A percentile compares a stretch with the other conserved stretches of the same genome.
Conservation (phyloP, 768 basidiomycete genomes). For the Sutorius australiensis region DNA sequence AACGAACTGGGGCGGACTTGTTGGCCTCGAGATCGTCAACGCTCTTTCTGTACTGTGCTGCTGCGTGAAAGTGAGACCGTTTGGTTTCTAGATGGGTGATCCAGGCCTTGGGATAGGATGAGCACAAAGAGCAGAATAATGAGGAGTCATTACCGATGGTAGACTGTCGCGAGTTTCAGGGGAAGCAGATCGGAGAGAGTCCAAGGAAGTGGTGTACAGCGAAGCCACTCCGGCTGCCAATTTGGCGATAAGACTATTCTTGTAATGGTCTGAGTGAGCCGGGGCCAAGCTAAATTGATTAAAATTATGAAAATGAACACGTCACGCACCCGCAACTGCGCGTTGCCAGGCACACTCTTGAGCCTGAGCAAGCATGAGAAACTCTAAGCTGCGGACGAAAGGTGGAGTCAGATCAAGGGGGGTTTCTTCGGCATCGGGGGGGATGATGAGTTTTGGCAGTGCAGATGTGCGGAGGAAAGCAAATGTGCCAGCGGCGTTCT, state of each 20-base stretch:
- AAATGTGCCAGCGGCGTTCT: slow-evolving; percentile 75
- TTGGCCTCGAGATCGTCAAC: slow-evolving; percentile 81
- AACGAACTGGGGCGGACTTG: slow-evolving; percentile 41
- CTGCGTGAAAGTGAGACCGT: slow-evolving; percentile 79
- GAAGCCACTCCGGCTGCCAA: slow-evolving; percentile 72
- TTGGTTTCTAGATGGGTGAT: slow-evolving; percentile 79
- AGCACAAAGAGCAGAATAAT: slow-evolving; percentile 3
- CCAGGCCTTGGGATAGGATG: slow-evolving; percentile 52
- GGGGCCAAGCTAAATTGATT: not conserved
- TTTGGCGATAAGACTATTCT: slow-evolving; percentile 80
- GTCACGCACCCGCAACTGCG: slow-evolving; percentile 66
- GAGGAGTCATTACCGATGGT: slow-evolving; percentile 45
- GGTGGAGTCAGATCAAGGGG: slow-evolving; percentile 64
- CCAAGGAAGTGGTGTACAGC: slow-evolving; percentile 55
- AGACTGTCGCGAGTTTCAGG: slow-evolving; percentile 45
- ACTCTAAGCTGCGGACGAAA: slow-evolving; percentile 62
- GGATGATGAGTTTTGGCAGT: slow-evolving; percentile 47
- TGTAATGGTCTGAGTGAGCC: slow-evolving; percentile 51
- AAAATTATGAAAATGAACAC: not conserved
- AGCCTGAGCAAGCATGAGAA: slow-evolving; percentile 86
- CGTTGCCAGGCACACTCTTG: slow-evolving; percentile 98
- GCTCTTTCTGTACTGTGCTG: slow-evolving; percentile 84
- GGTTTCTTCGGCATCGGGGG: slow-evolving; percentile 48
- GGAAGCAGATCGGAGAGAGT: slow-evolving; percentile 41
- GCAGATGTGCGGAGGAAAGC: slow-evolving; percentile 54